A percentile compares a stretch with the other conserved stretches of the same genome.
Evolutionary conservation across 2,329 filamentous ascomycete genomes (phyloP).

Genomic region (Arthrobotrys entomopaga): DNA sequence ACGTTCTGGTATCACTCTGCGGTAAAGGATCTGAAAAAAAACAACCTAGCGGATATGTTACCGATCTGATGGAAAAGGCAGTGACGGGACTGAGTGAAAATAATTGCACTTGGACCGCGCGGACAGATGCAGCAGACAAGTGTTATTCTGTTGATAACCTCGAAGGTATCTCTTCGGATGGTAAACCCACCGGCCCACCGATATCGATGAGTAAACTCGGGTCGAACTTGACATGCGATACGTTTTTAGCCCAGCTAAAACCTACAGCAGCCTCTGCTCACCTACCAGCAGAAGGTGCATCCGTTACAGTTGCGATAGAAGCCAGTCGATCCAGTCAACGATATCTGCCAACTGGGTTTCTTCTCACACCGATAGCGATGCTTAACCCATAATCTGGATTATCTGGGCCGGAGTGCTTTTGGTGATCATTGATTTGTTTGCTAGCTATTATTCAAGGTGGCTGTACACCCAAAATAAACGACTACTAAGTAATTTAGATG

Average conservation of each 20-base stretch:
- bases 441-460: too few relatives aligned
- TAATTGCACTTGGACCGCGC: neutral
- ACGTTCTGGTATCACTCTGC: conserved; percentile 16
- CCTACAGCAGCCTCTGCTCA: too few relatives aligned
- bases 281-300: too few relatives aligned
- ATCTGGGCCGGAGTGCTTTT: too few relatives aligned
- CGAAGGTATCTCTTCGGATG: neutral
- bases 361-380: too few relatives aligned
- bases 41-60: neutral
- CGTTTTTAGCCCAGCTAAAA: neutral
- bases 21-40: neutral
- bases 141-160: neutral
- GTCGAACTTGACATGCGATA: neutral
- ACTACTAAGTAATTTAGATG: too few relatives aligned
- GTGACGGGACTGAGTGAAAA: neutral
- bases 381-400: too few relatives aligned
- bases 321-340: too few relatives aligned
- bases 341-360: too few relatives aligned
- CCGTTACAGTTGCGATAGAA: too few relatives aligned
- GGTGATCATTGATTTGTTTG: too few relatives aligned
- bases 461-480: too few relatives aligned
- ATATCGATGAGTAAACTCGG: conserved; percentile 1
- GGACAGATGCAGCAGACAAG: neutral
- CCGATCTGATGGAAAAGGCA: conserved; percentile 13
- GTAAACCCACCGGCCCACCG: neutral